Conservation (phyloP, 306 rosid genomes). For the Betula pendula region DNA sequence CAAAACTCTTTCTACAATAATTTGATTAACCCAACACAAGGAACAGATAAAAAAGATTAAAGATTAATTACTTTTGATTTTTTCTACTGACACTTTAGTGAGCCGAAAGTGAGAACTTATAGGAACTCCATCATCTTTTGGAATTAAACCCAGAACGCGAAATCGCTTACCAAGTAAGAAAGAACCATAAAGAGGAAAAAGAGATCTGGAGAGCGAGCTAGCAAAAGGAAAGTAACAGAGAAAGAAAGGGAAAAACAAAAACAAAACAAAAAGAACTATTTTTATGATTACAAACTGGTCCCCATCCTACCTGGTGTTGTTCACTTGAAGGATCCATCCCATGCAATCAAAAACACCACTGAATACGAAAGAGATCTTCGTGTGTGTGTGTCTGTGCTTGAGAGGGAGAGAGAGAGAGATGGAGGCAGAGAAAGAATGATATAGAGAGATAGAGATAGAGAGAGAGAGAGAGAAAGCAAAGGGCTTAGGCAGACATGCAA, state of each 20-base stretch:
- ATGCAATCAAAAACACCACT: constrained; percentile 32
- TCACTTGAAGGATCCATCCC: constrained; percentile 81
- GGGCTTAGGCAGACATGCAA: constrained; percentile 47
- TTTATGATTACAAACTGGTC: background rate
- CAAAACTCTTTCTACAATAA: background rate
- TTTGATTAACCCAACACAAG: background rate
- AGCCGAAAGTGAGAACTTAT: background rate
- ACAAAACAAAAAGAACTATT: background rate
- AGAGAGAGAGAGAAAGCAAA: background rate
- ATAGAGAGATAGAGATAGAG: too few relatives aligned
- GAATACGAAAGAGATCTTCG: background rate
- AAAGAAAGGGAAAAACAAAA: background rate
- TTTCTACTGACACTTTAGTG: background rate
- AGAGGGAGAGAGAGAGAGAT: background rate
- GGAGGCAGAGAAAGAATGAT: background rate
- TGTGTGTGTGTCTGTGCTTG: too few relatives aligned
- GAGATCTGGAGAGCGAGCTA: background rate
- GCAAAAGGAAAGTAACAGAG: background rate
- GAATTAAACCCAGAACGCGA: constrained; percentile 13
- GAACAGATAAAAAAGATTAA: background rate
- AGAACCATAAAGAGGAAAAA: background rate
- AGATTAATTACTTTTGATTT: background rate
- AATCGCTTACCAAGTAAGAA: background rate
- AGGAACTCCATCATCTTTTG: background rate
- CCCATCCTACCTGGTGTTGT: constrained; percentile 64